Evolutionary conservation across 805 yeast species (phyloP), one percentile per base, ranked within the genome.

Genomic region (Helenozyma rhizophorensis): DNA sequence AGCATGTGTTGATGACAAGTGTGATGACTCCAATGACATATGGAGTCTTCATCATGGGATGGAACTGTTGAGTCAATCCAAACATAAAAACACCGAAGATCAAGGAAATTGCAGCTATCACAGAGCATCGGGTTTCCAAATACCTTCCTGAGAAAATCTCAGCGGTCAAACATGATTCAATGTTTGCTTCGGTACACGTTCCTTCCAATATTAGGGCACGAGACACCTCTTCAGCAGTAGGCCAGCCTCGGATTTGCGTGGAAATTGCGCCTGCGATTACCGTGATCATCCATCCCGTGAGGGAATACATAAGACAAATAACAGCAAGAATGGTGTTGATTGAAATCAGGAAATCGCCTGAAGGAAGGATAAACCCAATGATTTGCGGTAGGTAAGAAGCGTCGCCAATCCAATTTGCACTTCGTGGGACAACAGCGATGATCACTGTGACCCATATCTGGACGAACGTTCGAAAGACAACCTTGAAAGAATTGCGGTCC

Each of bases 331-430:
- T 32, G 5, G 47, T 28, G 25, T 52, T 51, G 11, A 36, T 22
- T n/a, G 45, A 37, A 3, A 58, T 36, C 36, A 52, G 51, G 9
- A 36, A 31, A 2, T 62, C 62, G 2, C 67, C 65, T n/a, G 54
- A 25, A 14, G 47, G 42, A 4, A 33, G 34, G 16, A 58, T 48
- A 27, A 58, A 55, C 2, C 54, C 59, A 15, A 59, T 39, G 10
- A 59, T 47, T 25, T 50, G 59, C 21, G 55, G 32, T 25, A 60
- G 40, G 35, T 49, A 60, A 3, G 56, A 42, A 3, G 58, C 62
- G 14, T 30, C 32, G 5, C 65, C 65, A 1, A 59, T 12, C 65
- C 65, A 61, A 14, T 25, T 27, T 27, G 50, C 43, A 1, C 54
- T 42, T 2, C 35, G 26, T 2, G 56, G 61, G 3, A 55, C 47